A percentile compares a stretch with the other conserved stretches of the same genome.
These are phyloP conservation scores for Clonostachys sp. DNA, from an alignment of 2,329 filamentous ascomycete genomes.

Conservation along the genomic window DNA sequence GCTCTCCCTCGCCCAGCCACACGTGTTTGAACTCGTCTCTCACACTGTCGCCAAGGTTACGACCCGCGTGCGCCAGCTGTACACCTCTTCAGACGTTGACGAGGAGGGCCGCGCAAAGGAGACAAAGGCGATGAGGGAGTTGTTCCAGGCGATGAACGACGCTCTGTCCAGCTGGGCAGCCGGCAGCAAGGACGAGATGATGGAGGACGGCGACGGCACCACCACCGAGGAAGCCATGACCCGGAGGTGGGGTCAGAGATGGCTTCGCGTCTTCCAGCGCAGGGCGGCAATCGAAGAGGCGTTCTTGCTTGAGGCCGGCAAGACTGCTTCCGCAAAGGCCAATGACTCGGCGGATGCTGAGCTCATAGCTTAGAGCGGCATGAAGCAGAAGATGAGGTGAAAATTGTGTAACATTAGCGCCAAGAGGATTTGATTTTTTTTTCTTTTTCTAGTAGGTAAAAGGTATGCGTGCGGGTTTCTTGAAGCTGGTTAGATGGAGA, in stretches of 20 bases:
- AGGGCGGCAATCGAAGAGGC: slow-evolving; percentile 84
- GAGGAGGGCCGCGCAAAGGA: slow-evolving; percentile 68
- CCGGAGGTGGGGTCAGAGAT: slow-evolving; percentile 76
- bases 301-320: slow-evolving; percentile 34
- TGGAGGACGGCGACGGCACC: slow-evolving; percentile 62
- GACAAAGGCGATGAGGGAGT: slow-evolving; percentile 66
- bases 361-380: no score
- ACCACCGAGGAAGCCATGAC: slow-evolving; percentile 60
- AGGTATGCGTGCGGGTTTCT: neutral
- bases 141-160: slow-evolving; percentile 81
- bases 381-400: no score
- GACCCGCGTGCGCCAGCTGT: slow-evolving; percentile 76
- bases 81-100: slow-evolving; percentile 53
- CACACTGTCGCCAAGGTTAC: slow-evolving; percentile 90
- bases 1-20: slow-evolving; percentile 63
- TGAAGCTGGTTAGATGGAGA: neutral
- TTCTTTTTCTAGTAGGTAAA: neutral
- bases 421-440: neutral
- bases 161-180: slow-evolving; percentile 67
- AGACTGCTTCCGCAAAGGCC: slow-evolving; percentile 3
- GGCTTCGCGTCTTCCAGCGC: slow-evolving; percentile 79
- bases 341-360: no score
- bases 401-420: no score
- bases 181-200: slow-evolving; percentile 69
- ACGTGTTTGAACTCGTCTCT: slow-evolving; percentile 86